Conservation (phyloP, 1,284 basidiomycete species). For the Ceraceosorus bombacis region DNA sequence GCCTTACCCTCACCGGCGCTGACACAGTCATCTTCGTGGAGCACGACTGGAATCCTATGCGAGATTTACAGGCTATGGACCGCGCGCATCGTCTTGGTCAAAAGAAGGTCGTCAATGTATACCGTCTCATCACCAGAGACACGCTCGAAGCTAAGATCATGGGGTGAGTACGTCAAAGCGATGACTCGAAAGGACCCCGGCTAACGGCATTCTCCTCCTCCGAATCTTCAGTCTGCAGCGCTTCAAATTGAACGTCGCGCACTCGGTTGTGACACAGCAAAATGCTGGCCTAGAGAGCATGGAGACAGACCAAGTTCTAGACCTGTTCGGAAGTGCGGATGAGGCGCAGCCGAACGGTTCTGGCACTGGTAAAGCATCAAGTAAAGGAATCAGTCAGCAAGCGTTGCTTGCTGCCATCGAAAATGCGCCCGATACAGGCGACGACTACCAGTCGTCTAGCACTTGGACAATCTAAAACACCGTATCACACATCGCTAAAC, state of each 20-base stretch:
- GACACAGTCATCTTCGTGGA: conserved; percentile 99
- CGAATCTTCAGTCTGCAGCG: conserved; percentile 57
- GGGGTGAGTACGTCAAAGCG: conserved; percentile 54
- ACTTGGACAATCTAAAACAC: too few species aligned
- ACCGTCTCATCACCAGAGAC: conserved; percentile 90
- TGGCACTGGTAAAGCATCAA: neutral
- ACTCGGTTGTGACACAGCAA: conserved; percentile 93
- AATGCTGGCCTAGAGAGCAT: conserved; percentile 87
- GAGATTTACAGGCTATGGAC: conserved; percentile 99
- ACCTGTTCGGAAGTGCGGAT: conserved; percentile 62
- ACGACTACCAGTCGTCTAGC: conserved; percentile 31
- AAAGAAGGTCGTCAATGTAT: conserved; percentile 98
- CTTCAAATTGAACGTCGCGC: conserved; percentile 97
- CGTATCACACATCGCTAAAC: too few species aligned
- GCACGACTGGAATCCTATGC: conserved; percentile 99
- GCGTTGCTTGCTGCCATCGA: conserved; percentile 49
- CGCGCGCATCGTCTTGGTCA: conserved; percentile 95
- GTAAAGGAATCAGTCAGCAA: conserved; percentile 45
- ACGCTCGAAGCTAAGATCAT: conserved; percentile 99
- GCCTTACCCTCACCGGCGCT: conserved; percentile 90
- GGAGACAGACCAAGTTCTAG: conserved; percentile 94
- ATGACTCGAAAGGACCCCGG: conserved; percentile 17
- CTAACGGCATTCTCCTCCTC: conserved; percentile 14
- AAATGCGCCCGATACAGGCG: conserved; percentile 45
- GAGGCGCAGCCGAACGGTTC: conserved; percentile 8